These are phyloP conservation scores for Lipomyces lipofer DNA, from an alignment of 805 yeast species.

Conservation along the genomic window DNA sequence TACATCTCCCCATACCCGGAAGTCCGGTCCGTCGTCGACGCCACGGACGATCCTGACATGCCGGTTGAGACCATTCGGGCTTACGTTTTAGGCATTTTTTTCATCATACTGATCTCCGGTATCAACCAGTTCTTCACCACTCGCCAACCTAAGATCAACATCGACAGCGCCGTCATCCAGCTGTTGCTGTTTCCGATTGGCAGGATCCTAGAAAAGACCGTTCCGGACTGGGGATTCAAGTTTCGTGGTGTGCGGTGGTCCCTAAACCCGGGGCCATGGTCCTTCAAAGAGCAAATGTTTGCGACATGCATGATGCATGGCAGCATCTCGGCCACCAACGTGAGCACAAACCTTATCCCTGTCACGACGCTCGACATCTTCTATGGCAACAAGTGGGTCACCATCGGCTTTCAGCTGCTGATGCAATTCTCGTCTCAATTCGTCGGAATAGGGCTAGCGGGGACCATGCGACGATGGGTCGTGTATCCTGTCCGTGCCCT, in stretches of 20 bases:
- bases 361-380: background rate
- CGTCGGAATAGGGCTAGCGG: constrained; percentile 69
- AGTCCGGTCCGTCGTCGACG: constrained; percentile 55
- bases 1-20: constrained; percentile 61
- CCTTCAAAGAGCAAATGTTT: constrained; percentile 64
- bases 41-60: background rate
- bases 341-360: background rate
- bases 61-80: constrained; percentile 20
- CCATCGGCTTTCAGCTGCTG: constrained; percentile 54
- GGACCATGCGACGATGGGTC: constrained; percentile 57
- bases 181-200: constrained; percentile 66
- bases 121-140: constrained; percentile 60
- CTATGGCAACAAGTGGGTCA: constrained; percentile 6
- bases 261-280: constrained; percentile 66
- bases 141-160: constrained; percentile 56
- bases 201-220: constrained; percentile 41
- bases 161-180: constrained; percentile 62
- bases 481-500: constrained; percentile 63
- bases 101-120: constrained; percentile 58
- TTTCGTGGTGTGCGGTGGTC: constrained; percentile 44
- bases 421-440: constrained; percentile 58
- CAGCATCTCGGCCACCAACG: constrained; percentile 26
- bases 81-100: constrained; percentile 49
- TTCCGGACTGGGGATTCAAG: constrained; percentile 50
- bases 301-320: constrained; percentile 44